Evolutionary conservation across 225 moss, liverwort and hornwort species (phyloP).

Genomic region (Rhytidiadelphus loreus): DNA sequence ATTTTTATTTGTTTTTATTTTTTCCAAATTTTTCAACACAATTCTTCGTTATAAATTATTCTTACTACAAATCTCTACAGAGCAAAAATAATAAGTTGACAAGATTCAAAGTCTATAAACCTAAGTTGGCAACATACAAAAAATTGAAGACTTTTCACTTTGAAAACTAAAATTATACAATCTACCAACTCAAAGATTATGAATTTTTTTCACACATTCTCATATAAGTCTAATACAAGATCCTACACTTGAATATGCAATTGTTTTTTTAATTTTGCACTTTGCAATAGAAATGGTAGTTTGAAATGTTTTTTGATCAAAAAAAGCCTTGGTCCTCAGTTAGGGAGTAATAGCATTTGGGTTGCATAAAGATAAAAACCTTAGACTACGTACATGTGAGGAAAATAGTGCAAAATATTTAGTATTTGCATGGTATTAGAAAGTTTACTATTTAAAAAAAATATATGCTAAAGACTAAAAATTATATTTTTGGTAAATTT

Average conservation of each 20-base stretch:
- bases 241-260: neutral
- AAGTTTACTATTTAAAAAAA: neutral
- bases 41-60: too few species aligned
- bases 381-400: rapidly evolving
- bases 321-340: neutral
- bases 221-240: neutral
- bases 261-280: neutral
- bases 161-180: too few species aligned
- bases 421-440: neutral
- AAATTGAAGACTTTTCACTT: neutral
- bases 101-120: neutral
- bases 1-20: too few species aligned
- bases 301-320: neutral
- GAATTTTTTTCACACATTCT: too few species aligned
- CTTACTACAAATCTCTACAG: neutral
- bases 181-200: neutral
- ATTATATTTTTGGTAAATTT: neutral
- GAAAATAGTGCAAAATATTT: rapidly evolving
- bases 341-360: neutral
- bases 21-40: neutral
- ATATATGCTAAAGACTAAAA: neutral
- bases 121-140: neutral
- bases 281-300: neutral
- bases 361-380: neutral
- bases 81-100: neutral